phyloP scores from a whole-genome alignment of 306 rosid genomes.

The Vigna hirtella region DNA sequence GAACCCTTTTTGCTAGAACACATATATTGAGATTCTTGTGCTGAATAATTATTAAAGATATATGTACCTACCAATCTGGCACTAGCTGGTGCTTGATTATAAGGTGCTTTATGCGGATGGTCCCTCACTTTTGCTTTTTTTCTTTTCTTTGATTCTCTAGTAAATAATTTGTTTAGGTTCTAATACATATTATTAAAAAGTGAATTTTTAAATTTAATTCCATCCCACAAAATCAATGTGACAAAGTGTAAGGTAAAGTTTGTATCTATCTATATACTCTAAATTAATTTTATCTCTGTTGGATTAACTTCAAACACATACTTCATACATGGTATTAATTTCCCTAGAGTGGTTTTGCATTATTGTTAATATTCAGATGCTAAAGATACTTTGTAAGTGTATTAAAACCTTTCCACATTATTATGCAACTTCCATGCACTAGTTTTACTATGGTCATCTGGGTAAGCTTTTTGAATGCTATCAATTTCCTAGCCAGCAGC shows the following conservation, averaged over 20 bases:
- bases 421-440: background rate
- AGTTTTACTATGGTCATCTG: slow-evolving; percentile 15
- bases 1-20: too few relatives aligned
- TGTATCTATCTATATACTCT: too few relatives aligned
- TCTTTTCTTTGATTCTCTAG: background rate
- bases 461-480: slow-evolving; percentile 36
- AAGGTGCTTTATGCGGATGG: slow-evolving; percentile 36
- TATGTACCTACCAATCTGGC: slow-evolving; percentile 43
- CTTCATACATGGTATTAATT: slow-evolving; percentile 30
- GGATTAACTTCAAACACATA: background rate
- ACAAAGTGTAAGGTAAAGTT: too few relatives aligned
- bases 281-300: too few relatives aligned
- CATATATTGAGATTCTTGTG: slow-evolving; percentile 28
- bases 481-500: slow-evolving; percentile 34
- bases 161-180: background rate
- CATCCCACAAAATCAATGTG: too few relatives aligned
- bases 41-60: slow-evolving; percentile 35
- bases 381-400: background rate
- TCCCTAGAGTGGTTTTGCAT: background rate
- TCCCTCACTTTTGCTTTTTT: background rate
- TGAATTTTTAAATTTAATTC: too few relatives aligned
- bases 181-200: too few relatives aligned
- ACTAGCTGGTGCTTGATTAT: slow-evolving; percentile 43
- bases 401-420: background rate
- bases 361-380: background rate